Evolutionary conservation across 2,329 filamentous ascomycete species (phyloP).

Genomic region (Trichoderma atrobrunneum): DNA sequence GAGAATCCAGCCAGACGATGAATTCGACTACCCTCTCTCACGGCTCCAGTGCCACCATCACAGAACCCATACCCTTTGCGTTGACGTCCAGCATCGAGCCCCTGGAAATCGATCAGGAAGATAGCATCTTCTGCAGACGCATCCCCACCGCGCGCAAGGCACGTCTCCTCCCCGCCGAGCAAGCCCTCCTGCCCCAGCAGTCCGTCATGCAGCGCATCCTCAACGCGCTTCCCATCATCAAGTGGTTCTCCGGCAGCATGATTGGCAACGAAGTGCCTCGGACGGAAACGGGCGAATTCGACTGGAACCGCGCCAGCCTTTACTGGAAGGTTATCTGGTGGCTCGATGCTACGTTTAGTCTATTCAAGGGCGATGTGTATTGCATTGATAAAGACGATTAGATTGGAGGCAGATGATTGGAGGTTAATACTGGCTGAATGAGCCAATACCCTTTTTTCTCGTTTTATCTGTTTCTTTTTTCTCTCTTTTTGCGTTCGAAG

Average conservation of each 20-base stretch:
- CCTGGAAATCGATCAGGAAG: slow-evolving; percentile 32
- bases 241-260: slow-evolving; percentile 69
- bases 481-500: neutral
- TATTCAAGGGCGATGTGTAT: slow-evolving; percentile 59
- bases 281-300: slow-evolving; percentile 71
- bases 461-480: neutral
- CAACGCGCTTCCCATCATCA: slow-evolving; percentile 64
- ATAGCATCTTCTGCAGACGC: slow-evolving; percentile 53
- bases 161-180: slow-evolving; percentile 64
- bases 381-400: slow-evolving; percentile 59
- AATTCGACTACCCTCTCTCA: slow-evolving; percentile 53
- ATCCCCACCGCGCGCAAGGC: slow-evolving; percentile 66
- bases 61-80: slow-evolving; percentile 28
- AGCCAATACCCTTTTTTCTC: neutral
- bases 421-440: neutral
- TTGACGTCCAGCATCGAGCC: slow-evolving; percentile 28
- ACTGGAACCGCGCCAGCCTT: slow-evolving; percentile 65
- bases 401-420: neutral
- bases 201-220: slow-evolving; percentile 63
- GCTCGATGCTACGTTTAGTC: slow-evolving; percentile 56
- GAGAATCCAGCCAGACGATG: slow-evolving; percentile 54
- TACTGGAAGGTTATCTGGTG: slow-evolving; percentile 68
- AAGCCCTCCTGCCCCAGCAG: slow-evolving; percentile 68
- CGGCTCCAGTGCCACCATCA: slow-evolving; percentile 47
- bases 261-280: slow-evolving; percentile 75